A percentile compares a stretch with the other conserved stretches of the same genome.
These are phyloP conservation scores for Phytophthora sojae DNA, from an alignment of 352 stramenopile genomes.

Conservation along the genomic window DNA sequence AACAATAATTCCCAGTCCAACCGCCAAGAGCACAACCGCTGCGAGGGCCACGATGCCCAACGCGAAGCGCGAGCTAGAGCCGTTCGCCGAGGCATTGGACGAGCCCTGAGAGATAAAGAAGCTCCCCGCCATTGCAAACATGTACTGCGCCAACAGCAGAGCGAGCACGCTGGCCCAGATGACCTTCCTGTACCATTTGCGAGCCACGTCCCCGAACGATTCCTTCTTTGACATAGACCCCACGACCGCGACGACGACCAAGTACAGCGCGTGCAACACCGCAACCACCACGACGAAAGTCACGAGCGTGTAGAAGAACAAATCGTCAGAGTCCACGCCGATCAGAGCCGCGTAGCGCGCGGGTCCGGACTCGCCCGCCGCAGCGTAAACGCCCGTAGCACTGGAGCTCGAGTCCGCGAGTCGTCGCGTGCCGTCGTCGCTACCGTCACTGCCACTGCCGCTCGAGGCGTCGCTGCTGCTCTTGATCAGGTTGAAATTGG, in stretches of 20 bases:
- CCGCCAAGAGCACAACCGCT: conserved; percentile 55
- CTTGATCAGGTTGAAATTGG: conserved; percentile 88
- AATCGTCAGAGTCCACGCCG: conserved; percentile 61
- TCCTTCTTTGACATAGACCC: conserved; percentile 64
- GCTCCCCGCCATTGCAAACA: conserved; percentile 85
- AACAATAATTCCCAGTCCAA: conserved; percentile 76
- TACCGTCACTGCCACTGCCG: conserved; percentile 1
- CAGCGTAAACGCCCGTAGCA: conserved; percentile 32
- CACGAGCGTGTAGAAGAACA: conserved; percentile 87
- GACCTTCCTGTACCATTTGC: conserved; percentile 85
- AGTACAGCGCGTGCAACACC: conserved; percentile 65
- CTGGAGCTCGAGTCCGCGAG: conserved; percentile 45
- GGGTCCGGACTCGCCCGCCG: conserved; percentile 61
- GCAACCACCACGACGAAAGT: conserved; percentile 68
- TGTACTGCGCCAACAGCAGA: conserved; percentile 86
- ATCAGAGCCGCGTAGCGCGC: conserved; percentile 77
- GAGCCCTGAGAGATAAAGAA: conserved; percentile 67
- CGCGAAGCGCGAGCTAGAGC: conserved; percentile 47
- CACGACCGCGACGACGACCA: conserved; percentile 65
- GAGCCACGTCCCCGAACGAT: conserved; percentile 59
- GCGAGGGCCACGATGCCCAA: conserved; percentile 59
- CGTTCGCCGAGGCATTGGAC: conserved; percentile 39
- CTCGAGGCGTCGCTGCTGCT: conserved; percentile 31
- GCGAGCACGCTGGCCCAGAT: conserved; percentile 76
- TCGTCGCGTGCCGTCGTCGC: conserved; percentile 28